Base-by-base conservation (phyloP, 2,329 filamentous ascomycete genomes). In the Helotiales sp. region DNA sequence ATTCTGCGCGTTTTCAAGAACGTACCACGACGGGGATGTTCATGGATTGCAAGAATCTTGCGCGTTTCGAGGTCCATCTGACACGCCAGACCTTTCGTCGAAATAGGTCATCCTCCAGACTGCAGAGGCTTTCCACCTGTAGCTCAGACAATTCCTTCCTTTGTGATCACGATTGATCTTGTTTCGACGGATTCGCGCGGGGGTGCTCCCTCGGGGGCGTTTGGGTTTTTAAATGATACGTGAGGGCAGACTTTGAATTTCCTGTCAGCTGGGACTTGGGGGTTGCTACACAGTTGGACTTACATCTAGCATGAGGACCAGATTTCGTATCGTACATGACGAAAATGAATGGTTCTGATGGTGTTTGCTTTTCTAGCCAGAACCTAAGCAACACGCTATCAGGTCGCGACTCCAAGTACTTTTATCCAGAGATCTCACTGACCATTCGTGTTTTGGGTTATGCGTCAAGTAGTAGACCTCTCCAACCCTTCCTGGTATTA, bases 401-500 rank as follows among this genome's bases (percentile, higher is more conserved):
- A 45, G 40, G 5, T 20, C 20, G 17, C 6, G 17, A 45, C 2
- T 6, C 4, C 40, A 43, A 4, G 17, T 45, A 7, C n/a, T 11
- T 5, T 11, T 5, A 11, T 3, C 17, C 3, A 4, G 2, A n/a
- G 5, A n/a, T 45, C 2, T 4, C 20, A 20, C 24, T 1, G 1
- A 63, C 73, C 72, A 75, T 50, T 71, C 58, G 34, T 76, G 74
- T 2, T 69, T 65, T 24, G 67, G 67, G 43, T 71, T 74, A 47
- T 72, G 63, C 15, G 63, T 70, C 13, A 74, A 45, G 49, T 75
- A 77, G 43, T 73, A 75, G 6, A 75, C 69, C 57, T 76, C 75
- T 3, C 73, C 73, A 0, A 69, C 65, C 11, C 63, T 40, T 32
- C 70, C 58, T 20, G 74, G 74, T 17, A 72, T 63, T 32, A 75